These are phyloP conservation scores for Epichloe elymi DNA, from an alignment of 2,329 filamentous ascomycete species.

Conservation along the genomic window DNA sequence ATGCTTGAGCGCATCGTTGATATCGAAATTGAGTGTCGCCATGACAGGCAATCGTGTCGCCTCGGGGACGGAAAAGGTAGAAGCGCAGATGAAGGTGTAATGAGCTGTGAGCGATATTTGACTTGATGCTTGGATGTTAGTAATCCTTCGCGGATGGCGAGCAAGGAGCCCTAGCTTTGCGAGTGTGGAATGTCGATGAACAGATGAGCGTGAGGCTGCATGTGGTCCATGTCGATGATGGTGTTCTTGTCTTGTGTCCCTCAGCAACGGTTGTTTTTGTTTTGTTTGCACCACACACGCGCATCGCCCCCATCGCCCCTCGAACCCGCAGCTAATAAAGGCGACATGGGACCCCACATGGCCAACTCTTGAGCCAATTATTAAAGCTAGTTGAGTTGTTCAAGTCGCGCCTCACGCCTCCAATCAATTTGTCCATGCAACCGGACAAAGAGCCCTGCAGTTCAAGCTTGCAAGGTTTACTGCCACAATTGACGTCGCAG, in stretches of 20 bases:
- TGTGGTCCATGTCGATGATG: neutral
- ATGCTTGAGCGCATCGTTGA: conserved; percentile 91
- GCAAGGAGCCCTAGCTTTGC: neutral
- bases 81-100: neutral
- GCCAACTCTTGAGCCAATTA: too few species aligned
- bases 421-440: neutral
- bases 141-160: neutral
- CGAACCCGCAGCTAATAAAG: too few species aligned
- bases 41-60: conserved; percentile 29
- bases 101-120: neutral
- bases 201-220: neutral
- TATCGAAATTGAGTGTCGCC: conserved; percentile 78
- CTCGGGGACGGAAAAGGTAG: conserved; percentile 8
- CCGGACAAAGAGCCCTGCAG: neutral
- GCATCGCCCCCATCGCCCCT: neutral
- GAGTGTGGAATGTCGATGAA: neutral
- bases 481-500: neutral
- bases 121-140: neutral
- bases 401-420: conserved; percentile 3
- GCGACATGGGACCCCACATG: too few species aligned
- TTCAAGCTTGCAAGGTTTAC: neutral
- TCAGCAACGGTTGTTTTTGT: conserved; percentile 19
- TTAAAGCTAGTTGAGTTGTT: too few species aligned
- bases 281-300: conserved; percentile 16
- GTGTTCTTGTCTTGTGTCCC: conserved; percentile 7